Conservation (phyloP, 495 filamentous ascomycete species). For the Talaromyces trachyspermus region DNA sequence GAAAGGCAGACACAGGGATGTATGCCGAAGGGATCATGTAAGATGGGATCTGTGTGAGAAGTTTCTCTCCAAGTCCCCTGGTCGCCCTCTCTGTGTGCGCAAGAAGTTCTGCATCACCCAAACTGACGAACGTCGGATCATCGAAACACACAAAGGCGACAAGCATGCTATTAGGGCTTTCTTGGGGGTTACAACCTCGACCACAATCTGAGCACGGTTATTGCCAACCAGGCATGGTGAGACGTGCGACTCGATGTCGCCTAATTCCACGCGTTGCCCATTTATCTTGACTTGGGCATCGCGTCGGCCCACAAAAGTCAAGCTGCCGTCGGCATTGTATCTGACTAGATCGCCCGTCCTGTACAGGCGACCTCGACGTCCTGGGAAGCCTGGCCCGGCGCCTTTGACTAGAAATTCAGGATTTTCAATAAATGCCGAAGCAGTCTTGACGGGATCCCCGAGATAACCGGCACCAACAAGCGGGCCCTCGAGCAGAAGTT, state of each 20-base stretch:
- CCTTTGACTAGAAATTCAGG: conserved; percentile 34
- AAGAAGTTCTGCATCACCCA: not conserved
- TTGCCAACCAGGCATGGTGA: conserved; percentile 13
- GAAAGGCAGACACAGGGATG: conserved; percentile 13
- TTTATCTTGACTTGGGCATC: conserved; percentile 41
- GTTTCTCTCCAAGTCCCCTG: conserved; percentile 2
- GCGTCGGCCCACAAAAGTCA: conserved; percentile 54
- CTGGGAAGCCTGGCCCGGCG: conserved; percentile 8
- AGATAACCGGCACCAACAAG: conserved; percentile 40
- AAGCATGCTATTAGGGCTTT: not conserved
- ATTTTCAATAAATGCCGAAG: conserved; percentile 33
- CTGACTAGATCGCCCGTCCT: conserved; percentile 18
- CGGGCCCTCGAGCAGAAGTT: conserved; percentile 8
- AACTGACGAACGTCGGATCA: not conserved
- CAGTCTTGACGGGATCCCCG: conserved; percentile 31
- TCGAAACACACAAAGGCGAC: not conserved
- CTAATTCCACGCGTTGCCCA: conserved; percentile 29
- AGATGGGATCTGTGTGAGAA: conserved; percentile 16
- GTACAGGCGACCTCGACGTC: conserved; percentile 36
- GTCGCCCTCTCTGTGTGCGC: not conserved
- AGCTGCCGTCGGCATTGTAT: conserved; percentile 47
- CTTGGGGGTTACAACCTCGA: not conserved
- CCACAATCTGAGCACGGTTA: not conserved
- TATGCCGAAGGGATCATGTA: conserved; percentile 51
- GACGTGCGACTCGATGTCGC: conserved; percentile 23